phyloP scores from a whole-genome alignment of 139 green algal genomes.

The Coccomyxa sp. region DNA sequence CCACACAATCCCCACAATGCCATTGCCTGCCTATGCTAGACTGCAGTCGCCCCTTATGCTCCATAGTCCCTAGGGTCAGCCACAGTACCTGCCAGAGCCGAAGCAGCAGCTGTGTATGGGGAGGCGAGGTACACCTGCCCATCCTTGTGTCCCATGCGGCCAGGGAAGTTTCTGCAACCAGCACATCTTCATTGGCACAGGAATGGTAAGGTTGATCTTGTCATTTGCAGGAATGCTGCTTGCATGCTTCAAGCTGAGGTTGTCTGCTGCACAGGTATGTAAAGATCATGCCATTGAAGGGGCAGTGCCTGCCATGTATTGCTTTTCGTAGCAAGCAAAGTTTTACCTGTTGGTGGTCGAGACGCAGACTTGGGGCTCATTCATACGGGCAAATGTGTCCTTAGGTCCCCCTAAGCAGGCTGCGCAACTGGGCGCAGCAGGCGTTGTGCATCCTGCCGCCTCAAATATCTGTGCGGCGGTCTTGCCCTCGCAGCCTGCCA shows the following conservation, averaged over 20 bases:
- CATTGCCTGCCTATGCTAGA: too few relatives aligned
- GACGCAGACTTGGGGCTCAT: slow-evolving; percentile 90
- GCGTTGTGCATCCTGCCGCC: slow-evolving; percentile 81
- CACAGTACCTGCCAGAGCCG: slow-evolving; percentile 77
- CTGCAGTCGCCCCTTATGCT: too few relatives aligned
- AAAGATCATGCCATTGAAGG: too few relatives aligned
- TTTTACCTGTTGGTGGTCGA: slow-evolving; percentile 88
- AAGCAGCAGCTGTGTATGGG: slow-evolving; percentile 89
- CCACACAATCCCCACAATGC: too few relatives aligned
- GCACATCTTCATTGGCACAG: too few relatives aligned
- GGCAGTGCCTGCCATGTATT: neutral
- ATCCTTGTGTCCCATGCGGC: slow-evolving; percentile 97
- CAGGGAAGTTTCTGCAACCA: slow-evolving; percentile 88
- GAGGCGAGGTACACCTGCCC: slow-evolving; percentile 92
- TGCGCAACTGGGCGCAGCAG: slow-evolving; percentile 84
- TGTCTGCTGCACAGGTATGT: too few relatives aligned
- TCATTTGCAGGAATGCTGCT: too few relatives aligned
- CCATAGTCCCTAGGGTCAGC: slow-evolving; percentile 83
- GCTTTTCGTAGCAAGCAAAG: neutral
- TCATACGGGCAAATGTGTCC: slow-evolving; percentile 96
- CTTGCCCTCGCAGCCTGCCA: slow-evolving; percentile 90
- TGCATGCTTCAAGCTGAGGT: too few relatives aligned
- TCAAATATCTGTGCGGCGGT: slow-evolving; percentile 94
- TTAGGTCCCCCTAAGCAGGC: slow-evolving; percentile 89
- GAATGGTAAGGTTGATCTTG: too few relatives aligned